Evolutionary conservation across 768 basidiomycete species (phyloP).

Genomic region (Pulveroboletus frians): DNA sequence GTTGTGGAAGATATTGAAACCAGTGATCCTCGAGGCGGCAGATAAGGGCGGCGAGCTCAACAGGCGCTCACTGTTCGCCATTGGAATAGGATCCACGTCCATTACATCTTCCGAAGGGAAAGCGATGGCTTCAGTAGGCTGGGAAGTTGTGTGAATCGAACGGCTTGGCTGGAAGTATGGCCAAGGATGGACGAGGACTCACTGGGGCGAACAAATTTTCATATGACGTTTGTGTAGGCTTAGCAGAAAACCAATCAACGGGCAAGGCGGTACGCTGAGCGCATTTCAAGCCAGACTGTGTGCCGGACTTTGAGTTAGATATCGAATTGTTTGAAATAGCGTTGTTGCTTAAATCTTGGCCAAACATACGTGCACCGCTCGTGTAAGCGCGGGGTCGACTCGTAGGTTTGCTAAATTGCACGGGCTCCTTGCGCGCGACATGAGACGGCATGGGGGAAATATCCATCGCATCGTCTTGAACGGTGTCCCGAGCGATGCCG

Average conservation of each 20-base stretch:
- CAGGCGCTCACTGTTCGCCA: slow-evolving; percentile 30
- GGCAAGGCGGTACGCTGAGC: slow-evolving; percentile 63
- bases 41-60: slow-evolving; percentile 40
- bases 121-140: slow-evolving; percentile 37
- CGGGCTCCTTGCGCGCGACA: slow-evolving; percentile 24
- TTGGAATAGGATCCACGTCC: slow-evolving; percentile 67
- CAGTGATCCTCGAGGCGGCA: slow-evolving; percentile 46
- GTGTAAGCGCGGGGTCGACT: slow-evolving; percentile 63
- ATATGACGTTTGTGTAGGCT: slow-evolving; percentile 21
- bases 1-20: slow-evolving; percentile 62
- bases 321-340: slow-evolving; percentile 30
- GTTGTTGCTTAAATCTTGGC: slow-evolving; percentile 66
- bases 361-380: slow-evolving; percentile 62
- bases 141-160: slow-evolving; percentile 11
- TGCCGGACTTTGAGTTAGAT: slow-evolving; percentile 24
- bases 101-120: slow-evolving; percentile 60
- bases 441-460: slow-evolving; percentile 62
- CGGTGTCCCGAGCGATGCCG: slow-evolving; percentile 44
- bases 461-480: slow-evolving; percentile 67
- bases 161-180: background rate
- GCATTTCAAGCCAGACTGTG: slow-evolving; percentile 44
- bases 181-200: slow-evolving; percentile 7
- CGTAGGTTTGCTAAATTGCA: slow-evolving; percentile 27
- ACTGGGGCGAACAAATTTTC: slow-evolving; percentile 29
- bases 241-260: slow-evolving; percentile 48